Evolutionary conservation across 192 early-diverging fungal species (phyloP), one percentile per base, ranked within the genome.

Genomic region (Entomortierella chlamydospora): DNA sequence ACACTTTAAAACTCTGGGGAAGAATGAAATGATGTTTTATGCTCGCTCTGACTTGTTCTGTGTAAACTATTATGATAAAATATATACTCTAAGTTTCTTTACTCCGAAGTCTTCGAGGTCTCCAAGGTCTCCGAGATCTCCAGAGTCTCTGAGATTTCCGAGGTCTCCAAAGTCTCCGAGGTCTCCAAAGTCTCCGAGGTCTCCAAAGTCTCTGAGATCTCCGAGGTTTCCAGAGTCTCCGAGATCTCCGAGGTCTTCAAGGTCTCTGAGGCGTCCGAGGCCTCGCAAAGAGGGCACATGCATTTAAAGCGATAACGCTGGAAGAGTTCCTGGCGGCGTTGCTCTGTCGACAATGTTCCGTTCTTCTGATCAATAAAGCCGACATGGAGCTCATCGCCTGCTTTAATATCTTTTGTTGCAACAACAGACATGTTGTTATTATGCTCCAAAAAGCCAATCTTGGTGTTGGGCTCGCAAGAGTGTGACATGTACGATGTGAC

Each of bases 401-500:
- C 83, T 29, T 87, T 88, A 59, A 94, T 80, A 39, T 84, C 86
- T 64, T 68, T 86, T 52, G 82, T 83, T 34, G 92, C 87, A 34
- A 89, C 84, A 43, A 96, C 51, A 8, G 91, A 81, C 15, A 90
- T 77, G 65, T 72, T 81, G 61, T 87, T 66, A 34, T 82, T 86
- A 56, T 78, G 73, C 2, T 82, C 83, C 7, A 81, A 74, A 80
- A 90, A 93, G 28, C 61, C 82, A 45, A 90, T 69, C 78, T 89
- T 76, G 34, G 72, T 61, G 30, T 87, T 87, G 26, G 82, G 71
- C 22, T 86, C 83, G 79, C 93, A 96, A 57, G 88, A 86, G 81
- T 96, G 93, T 11, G 87, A 78, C 63, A 95, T 82, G 69, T 92
- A 91, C 20, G 90, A 86, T 22, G 90, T 82, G 34, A 91, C 90